phyloP scores from a whole-genome alignment of 768 basidiomycete genomes.

The Mycena leptocephala region DNA sequence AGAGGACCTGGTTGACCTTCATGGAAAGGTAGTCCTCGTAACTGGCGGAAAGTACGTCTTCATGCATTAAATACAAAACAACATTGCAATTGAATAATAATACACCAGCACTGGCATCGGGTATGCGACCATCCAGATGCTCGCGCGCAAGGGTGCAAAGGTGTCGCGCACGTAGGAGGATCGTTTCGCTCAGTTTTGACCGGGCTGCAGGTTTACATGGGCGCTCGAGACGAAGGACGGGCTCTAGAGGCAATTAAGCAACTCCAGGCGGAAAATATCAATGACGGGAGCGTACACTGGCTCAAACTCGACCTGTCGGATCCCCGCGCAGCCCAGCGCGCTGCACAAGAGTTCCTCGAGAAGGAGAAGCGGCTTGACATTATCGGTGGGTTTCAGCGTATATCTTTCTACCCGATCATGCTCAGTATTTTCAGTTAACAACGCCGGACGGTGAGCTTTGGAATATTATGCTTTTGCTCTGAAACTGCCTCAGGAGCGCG shows the following conservation, averaged over 20 bases:
- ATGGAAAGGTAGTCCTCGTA: slow-evolving; percentile 63
- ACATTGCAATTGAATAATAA: too few relatives aligned
- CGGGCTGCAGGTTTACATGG: slow-evolving; percentile 45
- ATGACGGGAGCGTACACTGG: slow-evolving; percentile 51
- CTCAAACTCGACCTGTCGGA: slow-evolving; percentile 59
- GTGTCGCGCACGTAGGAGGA: slow-evolving; percentile 21
- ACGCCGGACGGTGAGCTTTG: slow-evolving; percentile 42
- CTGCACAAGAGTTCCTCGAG: slow-evolving; percentile 54
- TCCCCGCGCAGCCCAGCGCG: slow-evolving; percentile 49
- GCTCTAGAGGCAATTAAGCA: slow-evolving; percentile 50
- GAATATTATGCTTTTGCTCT: too few relatives aligned
- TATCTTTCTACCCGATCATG: background rate
- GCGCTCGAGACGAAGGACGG: slow-evolving; percentile 51
- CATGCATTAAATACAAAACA: too few relatives aligned
- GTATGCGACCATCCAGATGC: slow-evolving; percentile 53
- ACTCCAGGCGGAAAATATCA: slow-evolving; percentile 51
- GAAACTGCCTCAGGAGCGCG: background rate
- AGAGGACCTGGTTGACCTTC: slow-evolving; percentile 61
- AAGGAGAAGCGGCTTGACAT: slow-evolving; percentile 63
- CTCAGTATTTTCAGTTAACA: slow-evolving; percentile 37
- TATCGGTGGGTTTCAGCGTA: slow-evolving; percentile 47
- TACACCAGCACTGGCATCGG: slow-evolving; percentile 52
- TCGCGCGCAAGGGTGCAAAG: slow-evolving; percentile 60
- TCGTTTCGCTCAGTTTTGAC: too few relatives aligned
- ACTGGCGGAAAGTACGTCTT: slow-evolving; percentile 69